Base-by-base conservation (phyloP, 352 stramenopile species). In the Globisporangium sylvaticum region DNA sequence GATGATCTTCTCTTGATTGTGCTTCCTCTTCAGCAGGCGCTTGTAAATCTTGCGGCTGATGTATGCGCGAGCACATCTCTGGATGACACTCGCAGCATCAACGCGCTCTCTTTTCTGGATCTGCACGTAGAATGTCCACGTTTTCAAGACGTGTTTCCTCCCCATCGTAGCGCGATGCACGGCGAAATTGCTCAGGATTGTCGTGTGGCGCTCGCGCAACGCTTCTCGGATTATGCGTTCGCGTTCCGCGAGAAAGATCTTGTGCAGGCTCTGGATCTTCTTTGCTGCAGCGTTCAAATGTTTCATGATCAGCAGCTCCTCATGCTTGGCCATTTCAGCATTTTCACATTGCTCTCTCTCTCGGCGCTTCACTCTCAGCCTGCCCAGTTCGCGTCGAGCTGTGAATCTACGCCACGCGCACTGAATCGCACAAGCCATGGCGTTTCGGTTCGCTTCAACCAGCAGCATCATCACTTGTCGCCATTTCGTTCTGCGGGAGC, bases 221-320 rank as follows among this genome's bases (percentile, higher is more conserved):
- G 67, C 72, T 62, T 56, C 75, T 32, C 74, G 76, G n/a, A 71
- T 61, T 22, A 65, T 65, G n/a, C 71, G 57, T n/a, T 73, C 74
- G 10, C 68, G 62, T 25, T 84, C 85, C 8, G 66, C 70, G 24
- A 60, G 22, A 5, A 71, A 70, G 31, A 90, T 84, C 20, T 70
- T 66, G 54, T 84, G 72, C 6, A 93, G 57, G 0, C 74, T 76
- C 72, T 90, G 84, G 37, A 93, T 89, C 54, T 69, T 80, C 5
- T 25, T 53, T 10, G 83, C 79, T 5, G 77, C 75, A 9, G 70
- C 65, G 56, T 90, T 80, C 18, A 81, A 58, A 15, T 39, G 48
- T 18, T 79, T 68, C 29, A 70, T 55, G 42, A 90, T 80, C 9
- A 79, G 15, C 6, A 81, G 62, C 54, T 68, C 67, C 42, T 93